These are phyloP conservation scores for Gastroboletus turbinatus DNA, from an alignment of 1,284 basidiomycete species.

Conservation along the genomic window DNA sequence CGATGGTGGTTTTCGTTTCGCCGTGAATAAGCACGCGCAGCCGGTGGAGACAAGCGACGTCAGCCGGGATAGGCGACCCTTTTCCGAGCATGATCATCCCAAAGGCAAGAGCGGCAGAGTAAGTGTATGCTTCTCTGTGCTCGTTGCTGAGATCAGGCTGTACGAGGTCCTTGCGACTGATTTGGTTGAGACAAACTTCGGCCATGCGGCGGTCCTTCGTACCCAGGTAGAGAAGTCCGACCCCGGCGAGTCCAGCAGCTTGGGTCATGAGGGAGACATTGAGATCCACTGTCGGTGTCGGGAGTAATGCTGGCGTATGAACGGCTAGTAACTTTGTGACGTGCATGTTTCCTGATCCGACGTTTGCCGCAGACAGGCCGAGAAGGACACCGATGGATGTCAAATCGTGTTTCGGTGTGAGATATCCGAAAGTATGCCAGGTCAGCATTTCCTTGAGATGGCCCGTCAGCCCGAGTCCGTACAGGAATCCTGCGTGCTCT, in stretches of 20 bases:
- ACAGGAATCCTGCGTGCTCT: slow-evolving; percentile 93
- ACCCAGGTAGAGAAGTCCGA: slow-evolving; percentile 90
- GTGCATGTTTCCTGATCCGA: slow-evolving; percentile 85
- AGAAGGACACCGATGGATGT: slow-evolving; percentile 93
- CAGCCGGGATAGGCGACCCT: slow-evolving; percentile 75
- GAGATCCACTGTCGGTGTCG: slow-evolving; percentile 83
- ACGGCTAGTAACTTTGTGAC: slow-evolving; percentile 91
- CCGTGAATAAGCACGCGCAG: slow-evolving; percentile 75
- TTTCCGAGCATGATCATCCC: slow-evolving; percentile 96
- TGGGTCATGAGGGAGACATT: slow-evolving; percentile 91
- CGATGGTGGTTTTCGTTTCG: slow-evolving; percentile 45
- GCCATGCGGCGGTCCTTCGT: slow-evolving; percentile 89
- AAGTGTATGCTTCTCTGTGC: slow-evolving; percentile 89
- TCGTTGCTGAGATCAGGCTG: slow-evolving; percentile 83
- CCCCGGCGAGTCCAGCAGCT: slow-evolving; percentile 83
- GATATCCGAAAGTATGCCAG: slow-evolving; percentile 88
- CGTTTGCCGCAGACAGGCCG: slow-evolving; percentile 87
- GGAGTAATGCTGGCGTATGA: slow-evolving; percentile 90
- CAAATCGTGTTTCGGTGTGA: slow-evolving; percentile 93
- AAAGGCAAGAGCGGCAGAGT: slow-evolving; percentile 86
- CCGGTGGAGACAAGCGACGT: slow-evolving; percentile 65
- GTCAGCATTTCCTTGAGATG: slow-evolving; percentile 87
- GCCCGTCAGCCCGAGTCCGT: slow-evolving; percentile 89
- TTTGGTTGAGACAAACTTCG: slow-evolving; percentile 85
- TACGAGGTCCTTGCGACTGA: slow-evolving; percentile 74